Percentiles rank a stretch among this genome's conserved stretches.
Evolutionary conservation across 495 filamentous ascomycete species (phyloP).

Genomic region (Aspergillus egyptiacus): DNA sequence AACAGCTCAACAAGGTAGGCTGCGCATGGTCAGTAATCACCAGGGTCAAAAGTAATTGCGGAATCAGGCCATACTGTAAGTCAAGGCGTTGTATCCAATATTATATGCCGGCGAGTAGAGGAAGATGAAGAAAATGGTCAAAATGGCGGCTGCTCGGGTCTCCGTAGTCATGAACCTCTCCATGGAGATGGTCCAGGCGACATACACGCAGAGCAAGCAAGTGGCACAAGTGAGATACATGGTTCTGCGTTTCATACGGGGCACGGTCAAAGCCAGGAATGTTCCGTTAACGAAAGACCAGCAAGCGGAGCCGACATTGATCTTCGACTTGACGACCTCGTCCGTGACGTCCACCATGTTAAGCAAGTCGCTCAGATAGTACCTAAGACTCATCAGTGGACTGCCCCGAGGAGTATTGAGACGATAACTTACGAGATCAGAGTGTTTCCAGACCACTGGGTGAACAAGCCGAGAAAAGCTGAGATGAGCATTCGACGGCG

Average conservation of each 20-base stretch:
- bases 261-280: slow-evolving; percentile 47
- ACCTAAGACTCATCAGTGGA: slow-evolving; percentile 25
- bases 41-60: not conserved
- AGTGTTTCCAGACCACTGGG: slow-evolving; percentile 61
- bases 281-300: slow-evolving; percentile 51
- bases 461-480: slow-evolving; percentile 54
- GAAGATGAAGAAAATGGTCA: slow-evolving; percentile 59
- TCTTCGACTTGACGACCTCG: slow-evolving; percentile 43
- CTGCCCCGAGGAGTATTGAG: not conserved
- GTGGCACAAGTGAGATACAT: slow-evolving; percentile 55
- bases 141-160: slow-evolving; percentile 36
- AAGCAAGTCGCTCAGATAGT: slow-evolving; percentile 50
- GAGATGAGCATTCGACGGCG: slow-evolving; percentile 51
- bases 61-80: slow-evolving; percentile 52
- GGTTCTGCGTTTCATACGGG: slow-evolving; percentile 46
- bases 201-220: slow-evolving; percentile 49
- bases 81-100: slow-evolving; percentile 62
- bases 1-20: slow-evolving; percentile 61
- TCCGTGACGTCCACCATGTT: slow-evolving; percentile 46
- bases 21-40: slow-evolving; percentile 1
- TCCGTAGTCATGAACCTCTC: slow-evolving; percentile 46
- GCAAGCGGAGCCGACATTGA: slow-evolving; percentile 55
- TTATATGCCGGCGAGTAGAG: slow-evolving; percentile 60
- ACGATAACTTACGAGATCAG: slow-evolving; percentile 45
- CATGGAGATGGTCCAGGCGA: slow-evolving; percentile 54